A percentile compares a stretch with the other conserved stretches of the same genome.
These are phyloP conservation scores for Byssochlamys sp. DNA, from an alignment of 2,329 filamentous ascomycete genomes.

Conservation along the genomic window DNA sequence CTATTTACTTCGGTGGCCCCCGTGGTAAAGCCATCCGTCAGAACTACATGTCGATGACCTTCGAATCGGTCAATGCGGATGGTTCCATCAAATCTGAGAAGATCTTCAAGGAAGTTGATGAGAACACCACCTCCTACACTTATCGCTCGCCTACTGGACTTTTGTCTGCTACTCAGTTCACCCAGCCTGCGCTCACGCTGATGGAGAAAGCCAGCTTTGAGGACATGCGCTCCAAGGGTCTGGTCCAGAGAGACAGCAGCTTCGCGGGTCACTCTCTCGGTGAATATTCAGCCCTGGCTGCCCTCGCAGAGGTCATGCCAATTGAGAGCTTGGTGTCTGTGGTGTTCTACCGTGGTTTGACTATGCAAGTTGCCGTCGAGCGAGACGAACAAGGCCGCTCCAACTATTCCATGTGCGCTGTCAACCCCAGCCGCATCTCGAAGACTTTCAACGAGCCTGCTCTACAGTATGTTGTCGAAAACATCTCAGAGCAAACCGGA, in stretches of 20 bases:
- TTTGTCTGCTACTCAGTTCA: slow-evolving; percentile 95
- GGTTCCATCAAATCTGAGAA: slow-evolving; percentile 94
- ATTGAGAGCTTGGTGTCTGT: slow-evolving; percentile 97
- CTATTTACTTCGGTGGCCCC: slow-evolving; percentile 93
- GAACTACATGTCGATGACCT: slow-evolving; percentile 99
- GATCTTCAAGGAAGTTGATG: slow-evolving; percentile 96
- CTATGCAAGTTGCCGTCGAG: slow-evolving; percentile 98
- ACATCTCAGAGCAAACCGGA: slow-evolving; percentile 81
- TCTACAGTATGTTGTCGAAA: slow-evolving; percentile 91
- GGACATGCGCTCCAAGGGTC: slow-evolving; percentile 94
- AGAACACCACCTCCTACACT: slow-evolving; percentile 88
- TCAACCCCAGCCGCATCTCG: slow-evolving; percentile 95
- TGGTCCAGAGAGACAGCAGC: slow-evolving; percentile 90
- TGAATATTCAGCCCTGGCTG: slow-evolving; percentile 94
- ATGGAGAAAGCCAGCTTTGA: slow-evolving; percentile 99
- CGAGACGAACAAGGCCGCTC: slow-evolving; percentile 85
- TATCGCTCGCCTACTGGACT: slow-evolving; percentile 91
- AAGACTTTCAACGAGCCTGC: slow-evolving; percentile 98
- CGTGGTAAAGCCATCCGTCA: slow-evolving; percentile 93
- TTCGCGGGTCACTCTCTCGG: slow-evolving; percentile 96
- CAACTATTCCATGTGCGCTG: slow-evolving; percentile 98
- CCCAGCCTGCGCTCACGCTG: slow-evolving; percentile 87
- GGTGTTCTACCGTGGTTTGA: slow-evolving; percentile 96
- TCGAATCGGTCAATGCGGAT: slow-evolving; percentile 90
- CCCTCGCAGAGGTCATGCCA: slow-evolving; percentile 97